Base-by-base conservation (phyloP, 768 basidiomycete species). In the Fomitopsis pulvina region DNA sequence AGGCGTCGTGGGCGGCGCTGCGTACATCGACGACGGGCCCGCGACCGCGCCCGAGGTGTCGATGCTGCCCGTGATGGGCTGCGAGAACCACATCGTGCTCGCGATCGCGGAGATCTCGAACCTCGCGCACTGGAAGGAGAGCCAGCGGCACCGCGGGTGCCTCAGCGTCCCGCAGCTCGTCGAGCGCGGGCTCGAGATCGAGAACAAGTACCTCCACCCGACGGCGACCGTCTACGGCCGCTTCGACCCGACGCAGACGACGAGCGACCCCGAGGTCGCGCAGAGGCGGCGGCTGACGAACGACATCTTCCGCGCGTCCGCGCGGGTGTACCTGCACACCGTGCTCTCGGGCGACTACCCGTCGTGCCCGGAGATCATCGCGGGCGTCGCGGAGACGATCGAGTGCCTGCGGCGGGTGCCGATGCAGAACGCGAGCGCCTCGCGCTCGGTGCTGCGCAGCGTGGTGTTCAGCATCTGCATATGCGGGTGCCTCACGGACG, bases 11-110 rank as follows among this genome's bases (percentile, higher is more conserved):
- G 34, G 34, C 34, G 34, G 34, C 34, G 60, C 57, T 26, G 74
- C 71, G 41, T 73, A 68, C 53, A 63, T 78, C 43, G 59, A 63
- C 21, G 68, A 69, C 48, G 60, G 64, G 41, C 39, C 45, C 2
- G 41, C 52, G 28, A 59, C 62, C 18, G 57, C 68, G 43, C 57
- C 60, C 38, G 69, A 74, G 59, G 72, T 79, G 49, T 81, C 80
- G n/a, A 92, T 92, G 89, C 72, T 88, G 68, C 72, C 75, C 39
- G 76, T 87, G 4, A 92, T 92, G 87, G 89, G 89, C 18, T 90
- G 89, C 71, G 83, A 86, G 58, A 88, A 90, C 66, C 68, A 72
- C 52, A 79, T 87, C 47, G 79, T 92, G 42, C 83, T 85, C 73
- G 87, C 85, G 24, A 72, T 92, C 39, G 85, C 90, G 3, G 81